phyloP scores from a whole-genome alignment of 306 rosid species.

The Pyrus betulifolia region DNA sequence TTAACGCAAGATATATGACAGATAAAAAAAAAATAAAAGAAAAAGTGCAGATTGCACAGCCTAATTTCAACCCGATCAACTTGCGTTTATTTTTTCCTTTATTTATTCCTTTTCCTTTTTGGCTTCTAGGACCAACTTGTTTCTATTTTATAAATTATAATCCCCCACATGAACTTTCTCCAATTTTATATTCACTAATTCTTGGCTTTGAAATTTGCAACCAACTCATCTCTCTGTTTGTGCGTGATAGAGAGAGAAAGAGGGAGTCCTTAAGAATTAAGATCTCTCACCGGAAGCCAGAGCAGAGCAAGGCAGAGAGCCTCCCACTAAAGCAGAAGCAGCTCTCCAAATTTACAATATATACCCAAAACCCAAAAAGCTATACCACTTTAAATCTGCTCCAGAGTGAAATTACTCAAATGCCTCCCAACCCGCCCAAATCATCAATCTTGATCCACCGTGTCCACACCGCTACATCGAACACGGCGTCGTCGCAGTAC shows the following conservation, averaged over 20 bases:
- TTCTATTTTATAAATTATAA: constrained; percentile 2
- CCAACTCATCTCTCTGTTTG: neutral
- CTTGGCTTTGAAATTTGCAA: neutral
- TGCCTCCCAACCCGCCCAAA: constrained; percentile 46
- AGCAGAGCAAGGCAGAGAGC: neutral
- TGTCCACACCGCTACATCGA: constrained; percentile 21
- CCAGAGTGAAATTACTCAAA: constrained; percentile 4
- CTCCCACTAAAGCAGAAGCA: neutral
- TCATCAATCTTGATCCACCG: constrained; percentile 46
- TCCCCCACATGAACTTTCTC: constrained; percentile 10
- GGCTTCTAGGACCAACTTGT: constrained; percentile 8
- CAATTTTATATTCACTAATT: neutral
- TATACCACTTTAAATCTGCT: neutral
- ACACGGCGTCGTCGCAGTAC: neutral
- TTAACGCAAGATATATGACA: no score
- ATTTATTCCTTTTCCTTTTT: neutral
- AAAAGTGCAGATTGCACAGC: no score
- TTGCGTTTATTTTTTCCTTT: neutral
- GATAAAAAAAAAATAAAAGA: no score
- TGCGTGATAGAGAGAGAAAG: neutral
- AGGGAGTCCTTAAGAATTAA: neutral
- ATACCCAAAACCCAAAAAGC: neutral
- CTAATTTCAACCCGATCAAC: neutral
- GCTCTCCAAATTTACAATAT: neutral
- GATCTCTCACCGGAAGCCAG: neutral